Base-by-base conservation (phyloP, 2,329 filamentous ascomycete species). In the Beauveria pseudobassiana region DNA sequence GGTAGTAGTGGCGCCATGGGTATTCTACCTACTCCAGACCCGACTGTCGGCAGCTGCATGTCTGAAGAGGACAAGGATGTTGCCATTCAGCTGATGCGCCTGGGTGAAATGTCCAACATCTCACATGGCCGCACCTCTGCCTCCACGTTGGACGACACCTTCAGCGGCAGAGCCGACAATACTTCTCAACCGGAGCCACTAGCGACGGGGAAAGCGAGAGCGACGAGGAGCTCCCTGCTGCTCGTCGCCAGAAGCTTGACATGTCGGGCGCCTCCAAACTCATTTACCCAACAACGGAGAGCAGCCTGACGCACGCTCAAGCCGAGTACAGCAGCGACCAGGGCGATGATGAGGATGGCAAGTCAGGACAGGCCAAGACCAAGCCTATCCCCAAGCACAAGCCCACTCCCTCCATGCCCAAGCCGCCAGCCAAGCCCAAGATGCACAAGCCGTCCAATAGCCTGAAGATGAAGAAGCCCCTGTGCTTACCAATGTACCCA, bases 11-110 rank as follows among this genome's bases (percentile, higher is more conserved):
- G 78, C 45, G 72, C 68, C 52, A 71, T 75, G 71, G 73, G 87
- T 60, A 84, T 96, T 67, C 80, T 97, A 65, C 93, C 93, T 22
- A 99, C 95, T 2, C 95, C 95, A 28, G 95, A 98, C 69, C 93
- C 93, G n/a, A 99, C 95, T 14, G 90, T 98, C 68, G 91, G 91
- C 60, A 98, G 93, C 76, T 96, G 91, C 74, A 93, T 99, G 74
- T 98, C 93, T 16, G 95, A 99, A 72, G 95, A 99, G 75, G 85
- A 88, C 68, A 88, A 88, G 71, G 95, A 99, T 75, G 95, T 98
- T 64, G 95, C 95, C 62, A 88, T 97, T 72, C 95, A 98, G 77
- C 81, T 99, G 70, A 98, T 99, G 87, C 89, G 93, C 68, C 84
- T 99, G 60, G 93, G 95, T 51, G 93, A 97, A 72, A 91, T 93